These are phyloP conservation scores for Asterochloris erici DNA, from an alignment of 139 green algal genomes.

Conservation along the genomic window DNA sequence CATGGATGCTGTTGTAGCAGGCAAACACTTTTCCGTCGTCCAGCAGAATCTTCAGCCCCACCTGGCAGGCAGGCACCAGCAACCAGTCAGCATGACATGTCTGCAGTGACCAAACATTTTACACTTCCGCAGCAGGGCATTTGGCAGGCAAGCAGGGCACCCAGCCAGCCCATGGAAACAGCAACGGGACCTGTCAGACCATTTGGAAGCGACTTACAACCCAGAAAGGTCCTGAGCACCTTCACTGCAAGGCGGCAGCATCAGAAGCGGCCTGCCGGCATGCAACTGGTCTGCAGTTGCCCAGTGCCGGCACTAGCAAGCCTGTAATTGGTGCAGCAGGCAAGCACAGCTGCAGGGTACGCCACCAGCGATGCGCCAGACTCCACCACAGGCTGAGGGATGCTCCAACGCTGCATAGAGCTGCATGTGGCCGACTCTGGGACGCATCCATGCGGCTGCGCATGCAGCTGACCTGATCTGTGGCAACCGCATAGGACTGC, in stretches of 20 bases:
- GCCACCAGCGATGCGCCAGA: too few species aligned
- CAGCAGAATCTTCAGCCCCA: conserved; percentile 36
- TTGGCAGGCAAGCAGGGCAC: not conserved
- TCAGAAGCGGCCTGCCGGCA: not conserved
- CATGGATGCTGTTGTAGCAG: conserved; percentile 34
- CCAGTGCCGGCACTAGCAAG: not conserved
- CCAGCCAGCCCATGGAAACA: not conserved
- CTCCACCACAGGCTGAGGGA: too few species aligned
- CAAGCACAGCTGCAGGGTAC: too few species aligned
- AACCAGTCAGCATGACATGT: not conserved
- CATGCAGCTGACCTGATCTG: conserved; percentile 27
- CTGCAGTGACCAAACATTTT: not conserved
- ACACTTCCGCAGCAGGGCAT: not conserved
- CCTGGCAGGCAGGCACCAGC: conserved; percentile 1
- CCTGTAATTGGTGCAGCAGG: too few species aligned
- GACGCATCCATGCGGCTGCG: too few species aligned
- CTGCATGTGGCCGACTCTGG: too few species aligned
- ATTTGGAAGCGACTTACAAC: not conserved
- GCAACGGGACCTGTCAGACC: not conserved
- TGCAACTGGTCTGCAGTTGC: not conserved
- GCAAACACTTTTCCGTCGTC: conserved; percentile 29
- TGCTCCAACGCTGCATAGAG: too few species aligned
- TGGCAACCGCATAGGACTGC: conserved; percentile 48
- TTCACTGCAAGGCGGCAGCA: not conserved
- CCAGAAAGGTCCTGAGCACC: not conserved